These are phyloP conservation scores for Penicillium thymicola DNA, from an alignment of 2,329 filamentous ascomycete species.

Conservation along the genomic window DNA sequence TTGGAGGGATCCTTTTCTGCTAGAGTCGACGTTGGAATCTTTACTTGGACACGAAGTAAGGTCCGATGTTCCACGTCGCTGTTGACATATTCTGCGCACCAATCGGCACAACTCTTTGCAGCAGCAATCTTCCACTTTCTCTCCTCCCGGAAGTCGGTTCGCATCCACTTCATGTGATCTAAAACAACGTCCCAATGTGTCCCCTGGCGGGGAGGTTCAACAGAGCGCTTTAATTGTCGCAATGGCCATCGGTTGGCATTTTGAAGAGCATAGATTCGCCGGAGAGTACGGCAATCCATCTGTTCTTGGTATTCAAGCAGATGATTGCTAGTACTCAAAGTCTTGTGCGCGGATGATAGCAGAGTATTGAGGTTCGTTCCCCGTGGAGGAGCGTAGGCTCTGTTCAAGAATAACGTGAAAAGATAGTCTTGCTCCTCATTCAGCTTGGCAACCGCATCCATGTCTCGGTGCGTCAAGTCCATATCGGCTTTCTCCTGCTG, in stretches of 20 bases:
- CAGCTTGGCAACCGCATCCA: constrained; percentile 45
- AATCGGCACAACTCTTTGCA: constrained; percentile 74
- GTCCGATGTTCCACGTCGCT: constrained; percentile 62
- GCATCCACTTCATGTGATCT: constrained; percentile 96
- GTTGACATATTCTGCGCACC: constrained; percentile 78
- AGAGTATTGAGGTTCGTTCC: constrained; percentile 63
- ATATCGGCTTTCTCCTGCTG: constrained; percentile 48
- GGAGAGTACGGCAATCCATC: constrained; percentile 81
- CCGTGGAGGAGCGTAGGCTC: constrained; percentile 54
- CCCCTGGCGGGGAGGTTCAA: constrained; percentile 72
- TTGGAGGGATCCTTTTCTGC: constrained; percentile 25
- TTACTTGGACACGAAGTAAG: constrained; percentile 62
- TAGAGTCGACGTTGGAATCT: constrained; percentile 29
- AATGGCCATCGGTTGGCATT: constrained; percentile 90
- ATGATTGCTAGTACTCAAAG: constrained; percentile 79
- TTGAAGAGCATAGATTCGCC: constrained; percentile 85
- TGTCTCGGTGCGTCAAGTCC: constrained; percentile 42
- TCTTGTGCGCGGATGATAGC: constrained; percentile 81
- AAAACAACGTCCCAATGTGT: constrained; percentile 84
- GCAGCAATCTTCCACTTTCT: constrained; percentile 86
- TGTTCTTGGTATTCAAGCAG: constrained; percentile 79
- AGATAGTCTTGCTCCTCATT: constrained; percentile 58
- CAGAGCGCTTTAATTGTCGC: constrained; percentile 78
- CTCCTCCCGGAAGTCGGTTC: constrained; percentile 91
- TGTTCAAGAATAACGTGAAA: constrained; percentile 61